Evolutionary conservation across 2,329 filamentous ascomycete species (phyloP).

Genomic region (Aspergillus nomiae): DNA sequence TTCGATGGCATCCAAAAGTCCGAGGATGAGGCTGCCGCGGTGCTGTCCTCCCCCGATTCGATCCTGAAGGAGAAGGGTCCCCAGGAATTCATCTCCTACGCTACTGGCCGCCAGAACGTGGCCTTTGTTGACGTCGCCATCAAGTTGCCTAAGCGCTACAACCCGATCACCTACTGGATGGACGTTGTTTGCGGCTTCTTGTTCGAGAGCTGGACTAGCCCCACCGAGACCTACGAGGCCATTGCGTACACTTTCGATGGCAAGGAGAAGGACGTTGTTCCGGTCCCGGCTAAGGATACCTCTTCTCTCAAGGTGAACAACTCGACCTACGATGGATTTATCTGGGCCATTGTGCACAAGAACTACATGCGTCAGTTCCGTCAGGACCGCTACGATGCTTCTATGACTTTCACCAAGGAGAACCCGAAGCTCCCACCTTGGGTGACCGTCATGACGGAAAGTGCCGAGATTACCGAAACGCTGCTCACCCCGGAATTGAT

Average conservation of each 20-base stretch:
- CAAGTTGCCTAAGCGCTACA: slow-evolving; percentile 81
- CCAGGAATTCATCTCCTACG: slow-evolving; percentile 84
- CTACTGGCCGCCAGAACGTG: slow-evolving; percentile 87
- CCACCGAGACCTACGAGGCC: slow-evolving; percentile 74
- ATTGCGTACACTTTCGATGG: slow-evolving; percentile 88
- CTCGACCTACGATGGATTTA: slow-evolving; percentile 81
- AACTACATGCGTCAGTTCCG: slow-evolving; percentile 85
- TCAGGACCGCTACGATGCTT: slow-evolving; percentile 91
- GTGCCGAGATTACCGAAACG: slow-evolving; percentile 86
- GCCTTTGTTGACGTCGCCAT: slow-evolving; percentile 88
- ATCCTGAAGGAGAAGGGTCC: slow-evolving; percentile 83
- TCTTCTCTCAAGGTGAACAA: slow-evolving; percentile 54
- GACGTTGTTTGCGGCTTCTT: slow-evolving; percentile 75
- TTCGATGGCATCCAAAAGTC: slow-evolving; percentile 62
- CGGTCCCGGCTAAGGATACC: slow-evolving; percentile 64
- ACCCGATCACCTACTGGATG: slow-evolving; percentile 67
- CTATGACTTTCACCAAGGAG: slow-evolving; percentile 91
- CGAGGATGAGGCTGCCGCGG: slow-evolving; percentile 44
- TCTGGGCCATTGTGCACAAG: slow-evolving; percentile 96
- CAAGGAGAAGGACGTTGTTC: slow-evolving; percentile 78
- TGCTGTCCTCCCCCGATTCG: slow-evolving; percentile 54
- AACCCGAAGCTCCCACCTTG: slow-evolving; percentile 84
- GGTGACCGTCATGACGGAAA: slow-evolving; percentile 96
- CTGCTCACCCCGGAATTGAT: slow-evolving; percentile 86
- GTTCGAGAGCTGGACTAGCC: slow-evolving; percentile 71